Base-by-base conservation (phyloP, 352 stramenopile species). In the Globisporangium acanthophoron region DNA sequence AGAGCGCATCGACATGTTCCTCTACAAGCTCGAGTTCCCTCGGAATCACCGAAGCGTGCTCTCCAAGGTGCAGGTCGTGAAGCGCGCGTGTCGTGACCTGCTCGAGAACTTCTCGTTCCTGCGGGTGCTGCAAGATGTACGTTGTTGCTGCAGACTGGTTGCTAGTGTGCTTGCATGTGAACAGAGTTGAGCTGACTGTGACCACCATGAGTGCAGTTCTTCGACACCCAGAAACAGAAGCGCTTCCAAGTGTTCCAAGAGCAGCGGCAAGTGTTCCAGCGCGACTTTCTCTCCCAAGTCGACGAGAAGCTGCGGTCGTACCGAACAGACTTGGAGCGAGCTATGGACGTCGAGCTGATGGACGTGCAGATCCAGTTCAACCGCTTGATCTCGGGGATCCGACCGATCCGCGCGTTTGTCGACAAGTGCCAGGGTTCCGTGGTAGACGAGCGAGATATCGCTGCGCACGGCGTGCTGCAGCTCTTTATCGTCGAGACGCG, bases 11-110 rank as follows among this genome's bases (percentile, higher is more conserved):
- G 77, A 91, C 29, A 86, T 80, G 62, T 88, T 91, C 18, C 57
- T 89, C 33, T 91, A 86, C 65, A 91, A 89, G 58, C 72, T 91
- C 41, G 76, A 85, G 65, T 91, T 91, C 48, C 40, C 45, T 16
- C 67, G 71, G 1, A 78, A 44, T 18, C 71, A 82, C 27, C 69
- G 65, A 13, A 78, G 55, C 9, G 55, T 87, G 20, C 63, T 85
- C 16, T 59, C 61, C 0, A 73, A 71, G 35, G 73, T 91, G 40
- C 67, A 86, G 47, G 49, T 83, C 6, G 71, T 88, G 3, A 87
- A 85, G 54, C 75, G 77, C 43, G 76, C 78, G 2, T 91, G 78
- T 43, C 67, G 75, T 18, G 77, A 91, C 60, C 40, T 91, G 18
- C 64, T 85, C 11, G 81, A 91, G 40, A 91, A 91, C 47, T 91